Percentiles rank a stretch among this genome's conserved stretches.
Evolutionary conservation across 306 rosid genomes (phyloP).

Genomic region (Begonia peltatifolia): DNA sequence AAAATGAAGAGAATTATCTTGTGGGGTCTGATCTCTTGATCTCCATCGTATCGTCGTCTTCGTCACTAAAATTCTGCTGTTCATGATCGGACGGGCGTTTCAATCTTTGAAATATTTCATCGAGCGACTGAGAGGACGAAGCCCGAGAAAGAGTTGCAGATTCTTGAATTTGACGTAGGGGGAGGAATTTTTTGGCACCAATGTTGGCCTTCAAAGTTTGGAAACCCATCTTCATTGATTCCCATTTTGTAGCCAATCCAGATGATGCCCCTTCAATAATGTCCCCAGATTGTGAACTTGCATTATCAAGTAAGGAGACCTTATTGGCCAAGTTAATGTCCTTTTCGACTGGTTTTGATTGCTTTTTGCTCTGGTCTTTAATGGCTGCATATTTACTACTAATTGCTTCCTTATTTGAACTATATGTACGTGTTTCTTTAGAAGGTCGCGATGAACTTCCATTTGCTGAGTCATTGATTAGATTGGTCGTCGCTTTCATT

Average conservation of each 20-base stretch:
- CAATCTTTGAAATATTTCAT: constrained; percentile 84
- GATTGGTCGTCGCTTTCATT: constrained; percentile 35
- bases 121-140: constrained; percentile 78
- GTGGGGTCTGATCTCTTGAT: constrained; percentile 22
- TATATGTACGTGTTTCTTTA: constrained; percentile 47
- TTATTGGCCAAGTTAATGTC: constrained; percentile 35
- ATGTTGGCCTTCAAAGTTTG: constrained; percentile 63
- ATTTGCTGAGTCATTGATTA: constrained; percentile 17
- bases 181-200: constrained; percentile 41
- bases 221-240: constrained; percentile 64
- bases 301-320: constrained; percentile 50
- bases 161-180: constrained; percentile 49
- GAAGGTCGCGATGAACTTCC: constrained; percentile 30
- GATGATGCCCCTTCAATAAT: constrained; percentile 25
- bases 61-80: constrained; percentile 21
- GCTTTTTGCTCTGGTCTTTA: constrained; percentile 51
- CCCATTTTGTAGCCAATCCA: constrained; percentile 62
- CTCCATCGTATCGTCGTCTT: constrained; percentile 19
- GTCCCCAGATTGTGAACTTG: constrained; percentile 19
- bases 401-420: constrained; percentile 71
- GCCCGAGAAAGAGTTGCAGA: constrained; percentile 24
- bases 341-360: constrained; percentile 34
- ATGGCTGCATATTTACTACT: constrained; percentile 67
- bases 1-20: constrained; percentile 24
- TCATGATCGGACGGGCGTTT: constrained; percentile 42